Percentiles rank a stretch among this genome's conserved stretches.
These are phyloP conservation scores for Carex parvula DNA, from an alignment of 176 grass and related monocot species.

Conservation along the genomic window DNA sequence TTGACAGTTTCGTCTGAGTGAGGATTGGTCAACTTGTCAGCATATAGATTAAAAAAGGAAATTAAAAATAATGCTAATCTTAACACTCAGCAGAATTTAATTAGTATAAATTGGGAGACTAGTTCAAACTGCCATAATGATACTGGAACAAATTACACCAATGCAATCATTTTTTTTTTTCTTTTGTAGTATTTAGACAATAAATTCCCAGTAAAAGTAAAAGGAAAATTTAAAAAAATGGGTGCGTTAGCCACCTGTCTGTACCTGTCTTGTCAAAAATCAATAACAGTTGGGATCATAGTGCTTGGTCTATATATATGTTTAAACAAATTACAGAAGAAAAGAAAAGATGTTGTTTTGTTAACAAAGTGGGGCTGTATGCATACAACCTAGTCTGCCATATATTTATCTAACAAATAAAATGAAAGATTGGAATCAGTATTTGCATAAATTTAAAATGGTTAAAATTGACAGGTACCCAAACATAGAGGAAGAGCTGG, in stretches of 20 bases:
- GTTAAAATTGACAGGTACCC: constrained; percentile 36
- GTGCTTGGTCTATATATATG: neutral
- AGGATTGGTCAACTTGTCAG: neutral
- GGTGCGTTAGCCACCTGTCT: too few relatives aligned
- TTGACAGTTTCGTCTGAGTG: neutral
- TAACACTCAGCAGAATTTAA: neutral
- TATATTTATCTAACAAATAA: neutral
- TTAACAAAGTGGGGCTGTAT: too few relatives aligned
- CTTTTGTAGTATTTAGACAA: neutral
- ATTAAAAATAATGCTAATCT: neutral
- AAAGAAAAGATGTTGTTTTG: neutral
- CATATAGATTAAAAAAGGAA: neutral
- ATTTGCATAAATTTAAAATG: neutral
- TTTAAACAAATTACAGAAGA: neutral
- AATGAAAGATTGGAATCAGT: neutral
- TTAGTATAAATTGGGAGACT: neutral
- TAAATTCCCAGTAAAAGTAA: neutral
- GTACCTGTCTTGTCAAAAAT: too few relatives aligned
- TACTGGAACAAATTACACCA: neutral
- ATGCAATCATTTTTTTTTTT: neutral
- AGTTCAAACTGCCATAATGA: neutral
- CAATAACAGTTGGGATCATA: neutral
- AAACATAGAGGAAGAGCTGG: constrained; percentile 98
- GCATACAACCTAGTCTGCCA: neutral
- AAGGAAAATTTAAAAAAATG: neutral